Evolutionary conservation across 1,284 basidiomycete species (phyloP).

Genomic region (Rhodotorula glutinis): DNA sequence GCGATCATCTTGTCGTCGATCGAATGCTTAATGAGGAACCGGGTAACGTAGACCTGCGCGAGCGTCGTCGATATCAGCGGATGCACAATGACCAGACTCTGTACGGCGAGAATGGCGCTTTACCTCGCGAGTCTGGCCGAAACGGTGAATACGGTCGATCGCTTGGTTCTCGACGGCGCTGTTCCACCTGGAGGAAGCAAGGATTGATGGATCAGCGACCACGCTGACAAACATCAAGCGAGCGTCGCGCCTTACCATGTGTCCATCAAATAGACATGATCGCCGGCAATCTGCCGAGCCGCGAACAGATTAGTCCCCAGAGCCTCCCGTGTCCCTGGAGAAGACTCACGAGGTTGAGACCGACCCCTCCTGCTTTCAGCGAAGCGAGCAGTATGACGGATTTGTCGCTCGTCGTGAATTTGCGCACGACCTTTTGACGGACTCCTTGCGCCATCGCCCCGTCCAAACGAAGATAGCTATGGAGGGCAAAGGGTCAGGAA

Average conservation of each 20-base stretch:
- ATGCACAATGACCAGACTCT: background rate
- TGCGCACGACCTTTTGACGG: constrained; percentile 68
- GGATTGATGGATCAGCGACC: background rate
- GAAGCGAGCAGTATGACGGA: constrained; percentile 85
- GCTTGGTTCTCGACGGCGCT: constrained; percentile 41
- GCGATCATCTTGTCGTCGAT: constrained; percentile 44
- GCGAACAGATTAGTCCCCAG: too few relatives aligned
- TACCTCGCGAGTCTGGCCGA: constrained; percentile 40
- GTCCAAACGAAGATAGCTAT: constrained; percentile 67
- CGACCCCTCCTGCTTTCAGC: constrained; percentile 85
- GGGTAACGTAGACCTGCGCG: constrained; percentile 37
- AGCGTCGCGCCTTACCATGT: constrained; percentile 31
- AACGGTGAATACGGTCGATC: constrained; percentile 44
- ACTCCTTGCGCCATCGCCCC: constrained; percentile 87
- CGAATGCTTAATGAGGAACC: constrained; percentile 39
- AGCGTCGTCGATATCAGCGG: background rate
- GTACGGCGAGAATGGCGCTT: background rate
- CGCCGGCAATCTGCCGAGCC: constrained; percentile 19
- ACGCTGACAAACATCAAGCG: background rate
- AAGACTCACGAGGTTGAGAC: constrained; percentile 48
- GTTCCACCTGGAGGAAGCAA: background rate
- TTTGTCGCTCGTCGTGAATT: constrained; percentile 70
- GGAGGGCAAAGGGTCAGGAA: background rate
- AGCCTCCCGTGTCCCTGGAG: too few relatives aligned
- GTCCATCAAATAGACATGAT: constrained; percentile 40